Conservation (phyloP, 495 filamentous ascomycete species). For the Hypomontagnella submonticulosa region DNA sequence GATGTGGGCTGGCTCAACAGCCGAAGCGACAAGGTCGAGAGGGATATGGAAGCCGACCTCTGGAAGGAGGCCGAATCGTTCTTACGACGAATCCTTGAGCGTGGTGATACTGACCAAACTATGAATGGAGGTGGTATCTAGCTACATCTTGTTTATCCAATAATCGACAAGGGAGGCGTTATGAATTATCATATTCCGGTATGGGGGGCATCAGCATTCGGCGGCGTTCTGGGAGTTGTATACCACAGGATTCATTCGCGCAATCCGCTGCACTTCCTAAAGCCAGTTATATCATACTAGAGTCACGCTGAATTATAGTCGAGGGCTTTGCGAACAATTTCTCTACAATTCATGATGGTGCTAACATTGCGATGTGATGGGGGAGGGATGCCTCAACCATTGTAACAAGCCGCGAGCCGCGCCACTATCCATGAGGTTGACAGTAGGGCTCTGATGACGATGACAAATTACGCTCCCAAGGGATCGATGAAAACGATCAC, state of each 20-base stretch:
- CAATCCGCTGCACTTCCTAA: not conserved
- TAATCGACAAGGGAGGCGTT: not conserved
- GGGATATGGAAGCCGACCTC: slow-evolving; percentile 81
- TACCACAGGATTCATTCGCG: slow-evolving; percentile 5
- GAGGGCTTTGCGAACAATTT: no score
- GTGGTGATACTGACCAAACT: not conserved
- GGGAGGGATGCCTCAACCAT: no score
- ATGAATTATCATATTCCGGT: not conserved
- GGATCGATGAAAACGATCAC: no score
- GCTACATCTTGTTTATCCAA: not conserved
- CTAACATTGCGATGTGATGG: no score
- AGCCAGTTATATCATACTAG: not conserved
- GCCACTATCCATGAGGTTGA: no score
- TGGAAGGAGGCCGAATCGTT: slow-evolving; percentile 68
- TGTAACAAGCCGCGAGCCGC: no score
- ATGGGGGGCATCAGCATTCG: slow-evolving; percentile 25
- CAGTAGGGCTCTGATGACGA: no score
- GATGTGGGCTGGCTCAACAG: slow-evolving; percentile 90
- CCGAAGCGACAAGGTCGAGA: slow-evolving; percentile 77
- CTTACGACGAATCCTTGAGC: slow-evolving; percentile 35
- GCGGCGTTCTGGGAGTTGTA: slow-evolving; percentile 34
- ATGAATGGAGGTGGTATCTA: not conserved
- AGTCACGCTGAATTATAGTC: not conserved
- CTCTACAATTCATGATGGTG: no score
- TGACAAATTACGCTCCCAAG: no score